phyloP scores from a whole-genome alignment of 1,139 yeast genomes.

The Debaryomyces psychrophilus region DNA sequence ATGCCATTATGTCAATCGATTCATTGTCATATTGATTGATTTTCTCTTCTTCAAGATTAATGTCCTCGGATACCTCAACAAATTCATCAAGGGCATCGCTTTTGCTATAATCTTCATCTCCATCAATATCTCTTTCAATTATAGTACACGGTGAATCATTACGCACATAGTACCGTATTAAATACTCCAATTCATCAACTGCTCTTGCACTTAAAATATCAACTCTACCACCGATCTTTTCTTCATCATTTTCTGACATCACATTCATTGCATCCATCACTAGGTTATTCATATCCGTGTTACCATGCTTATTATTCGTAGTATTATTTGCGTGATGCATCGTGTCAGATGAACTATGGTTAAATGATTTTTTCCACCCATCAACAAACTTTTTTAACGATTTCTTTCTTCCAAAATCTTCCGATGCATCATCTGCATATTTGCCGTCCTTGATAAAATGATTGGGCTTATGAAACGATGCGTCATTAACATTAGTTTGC shows the following conservation, averaged over 20 bases:
- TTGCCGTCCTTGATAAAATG: slow-evolving; percentile 1
- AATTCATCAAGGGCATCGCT: slow-evolving; percentile 20
- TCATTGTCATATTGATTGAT: not conserved
- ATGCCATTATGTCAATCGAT: slow-evolving; percentile 16
- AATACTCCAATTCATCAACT: slow-evolving; percentile 66
- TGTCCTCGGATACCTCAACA: slow-evolving; percentile 16
- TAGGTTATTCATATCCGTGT: slow-evolving; percentile 5
- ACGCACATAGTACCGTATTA: slow-evolving; percentile 40
- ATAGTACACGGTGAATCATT: slow-evolving; percentile 27
- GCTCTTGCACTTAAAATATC: slow-evolving; percentile 82
- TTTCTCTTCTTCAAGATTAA: slow-evolving; percentile 14
- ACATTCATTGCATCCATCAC: slow-evolving; percentile 4
- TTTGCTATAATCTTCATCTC: slow-evolving; percentile 2
- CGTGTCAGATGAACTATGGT: slow-evolving; percentile 13
- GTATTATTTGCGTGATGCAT: not conserved
- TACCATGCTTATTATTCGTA: not conserved
- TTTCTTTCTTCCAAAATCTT: slow-evolving; percentile 33
- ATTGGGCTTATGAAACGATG: not conserved
- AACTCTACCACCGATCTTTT: slow-evolving; percentile 48
- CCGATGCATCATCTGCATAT: slow-evolving; percentile 13
- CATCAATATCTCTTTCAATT: slow-evolving; percentile 19
- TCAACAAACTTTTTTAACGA: slow-evolving; percentile 46
- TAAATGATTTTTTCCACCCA: slow-evolving; percentile 43
- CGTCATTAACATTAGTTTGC: slow-evolving; percentile 6
- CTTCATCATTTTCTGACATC: slow-evolving; percentile 12